Conservation (phyloP, 2,329 filamentous ascomycete genomes). For the Venturia pyrina region DNA sequence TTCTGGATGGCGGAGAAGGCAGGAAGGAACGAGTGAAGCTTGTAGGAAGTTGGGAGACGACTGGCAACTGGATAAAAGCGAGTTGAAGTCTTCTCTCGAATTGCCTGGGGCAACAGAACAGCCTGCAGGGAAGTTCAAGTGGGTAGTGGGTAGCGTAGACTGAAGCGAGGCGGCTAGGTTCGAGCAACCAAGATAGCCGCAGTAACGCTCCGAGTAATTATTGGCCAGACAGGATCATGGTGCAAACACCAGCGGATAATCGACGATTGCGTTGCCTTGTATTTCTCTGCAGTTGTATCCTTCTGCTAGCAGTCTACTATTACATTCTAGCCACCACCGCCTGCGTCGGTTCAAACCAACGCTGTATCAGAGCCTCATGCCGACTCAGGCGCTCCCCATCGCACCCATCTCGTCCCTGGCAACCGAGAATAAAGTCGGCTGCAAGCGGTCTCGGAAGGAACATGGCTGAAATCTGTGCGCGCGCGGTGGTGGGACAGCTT, state of each 20-base stretch:
- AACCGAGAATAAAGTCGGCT: not conserved
- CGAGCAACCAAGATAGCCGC: not conserved
- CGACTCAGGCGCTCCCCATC: not conserved
- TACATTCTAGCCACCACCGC: not conserved
- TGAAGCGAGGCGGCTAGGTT: not conserved
- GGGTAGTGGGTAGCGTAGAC: not conserved
- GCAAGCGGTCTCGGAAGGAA: not conserved
- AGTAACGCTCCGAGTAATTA: not conserved
- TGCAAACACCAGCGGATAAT: not conserved
- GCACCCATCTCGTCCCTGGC: not conserved
- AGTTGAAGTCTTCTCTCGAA: not conserved
- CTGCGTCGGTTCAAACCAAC: not conserved
- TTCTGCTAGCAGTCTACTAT: no score
- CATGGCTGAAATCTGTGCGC: not conserved
- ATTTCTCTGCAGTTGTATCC: no score
- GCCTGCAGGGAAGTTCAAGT: not conserved
- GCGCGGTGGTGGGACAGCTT: not conserved
- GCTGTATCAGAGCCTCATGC: not conserved
- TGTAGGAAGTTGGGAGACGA: not conserved
- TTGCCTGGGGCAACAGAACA: not conserved
- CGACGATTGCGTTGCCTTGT: no score
- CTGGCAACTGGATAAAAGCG: not conserved
- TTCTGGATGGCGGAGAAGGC: conserved; percentile 9
- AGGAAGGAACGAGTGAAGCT: not conserved
- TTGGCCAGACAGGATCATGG: not conserved